These are phyloP conservation scores for Eutrema japonicum DNA, from an alignment of 345 rosid genomes.

Conservation along the genomic window DNA sequence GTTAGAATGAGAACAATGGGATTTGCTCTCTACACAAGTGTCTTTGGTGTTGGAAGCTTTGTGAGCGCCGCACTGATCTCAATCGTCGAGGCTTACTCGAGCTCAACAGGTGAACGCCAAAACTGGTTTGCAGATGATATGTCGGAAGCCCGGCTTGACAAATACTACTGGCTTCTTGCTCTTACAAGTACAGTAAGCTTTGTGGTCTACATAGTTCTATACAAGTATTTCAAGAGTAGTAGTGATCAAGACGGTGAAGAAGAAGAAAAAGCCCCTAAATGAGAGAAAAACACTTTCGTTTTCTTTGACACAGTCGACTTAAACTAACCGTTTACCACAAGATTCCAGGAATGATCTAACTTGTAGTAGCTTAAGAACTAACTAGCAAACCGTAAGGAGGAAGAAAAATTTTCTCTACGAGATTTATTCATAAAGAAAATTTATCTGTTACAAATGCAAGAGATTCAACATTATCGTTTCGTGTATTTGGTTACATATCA, in stretches of 20 bases:
- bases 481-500: constrained; percentile 39
- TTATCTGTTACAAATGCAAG: constrained; percentile 23
- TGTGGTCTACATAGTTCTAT: constrained; percentile 56
- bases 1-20: constrained; percentile 89
- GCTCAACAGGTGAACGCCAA: constrained; percentile 46
- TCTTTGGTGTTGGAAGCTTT: constrained; percentile 93
- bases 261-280: constrained; percentile 18
- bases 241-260: constrained; percentile 46
- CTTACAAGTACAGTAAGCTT: constrained; percentile 62
- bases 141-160: constrained; percentile 75
- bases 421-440: constrained; percentile 15
- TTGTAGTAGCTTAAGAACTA: constrained; percentile 26
- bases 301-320: constrained; percentile 4
- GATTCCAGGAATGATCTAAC: constrained; percentile 25
- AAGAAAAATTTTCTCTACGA: neutral
- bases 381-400: constrained; percentile 19
- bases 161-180: constrained; percentile 81
- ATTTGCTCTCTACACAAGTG: constrained; percentile 86
- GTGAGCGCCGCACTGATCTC: constrained; percentile 72
- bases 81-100: constrained; percentile 53
- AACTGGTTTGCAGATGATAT: constrained; percentile 92
- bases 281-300: constrained; percentile 16
- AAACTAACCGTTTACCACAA: constrained; percentile 9
- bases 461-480: constrained; percentile 6
- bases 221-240: constrained; percentile 59